Evolutionary conservation across 805 yeast genomes (phyloP).

Genomic region (Candida stauntonica): DNA sequence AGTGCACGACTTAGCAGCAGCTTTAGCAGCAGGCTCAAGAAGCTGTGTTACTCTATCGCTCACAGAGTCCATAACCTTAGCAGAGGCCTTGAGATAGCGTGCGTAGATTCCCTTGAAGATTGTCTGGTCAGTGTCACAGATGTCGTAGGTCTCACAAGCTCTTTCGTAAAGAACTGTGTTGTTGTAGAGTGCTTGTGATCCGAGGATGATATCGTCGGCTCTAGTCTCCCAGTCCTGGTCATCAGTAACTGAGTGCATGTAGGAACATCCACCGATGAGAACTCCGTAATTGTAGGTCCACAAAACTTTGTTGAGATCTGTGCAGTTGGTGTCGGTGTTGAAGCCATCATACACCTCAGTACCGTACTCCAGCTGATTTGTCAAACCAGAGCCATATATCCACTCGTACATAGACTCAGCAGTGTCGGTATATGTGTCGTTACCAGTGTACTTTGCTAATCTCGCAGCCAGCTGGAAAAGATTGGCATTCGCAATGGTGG

Average conservation of each 20-base stretch:
- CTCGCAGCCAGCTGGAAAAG: slow-evolving; percentile 61
- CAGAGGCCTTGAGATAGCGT: slow-evolving; percentile 68
- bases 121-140: slow-evolving; percentile 82
- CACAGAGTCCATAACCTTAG: slow-evolving; percentile 59
- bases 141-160: slow-evolving; percentile 65
- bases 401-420: slow-evolving; percentile 57
- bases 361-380: slow-evolving; percentile 32
- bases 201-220: slow-evolving; percentile 17
- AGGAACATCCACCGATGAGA: slow-evolving; percentile 69
- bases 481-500: slow-evolving; percentile 62
- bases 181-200: slow-evolving; percentile 33
- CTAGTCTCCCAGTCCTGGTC: slow-evolving; percentile 51
- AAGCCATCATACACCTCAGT: slow-evolving; percentile 71
- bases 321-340: slow-evolving; percentile 53
- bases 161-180: slow-evolving; percentile 67
- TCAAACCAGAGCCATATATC: slow-evolving; percentile 46
- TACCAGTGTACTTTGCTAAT: slow-evolving; percentile 53
- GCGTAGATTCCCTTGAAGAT: slow-evolving; percentile 83
- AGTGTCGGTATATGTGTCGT: slow-evolving; percentile 44
- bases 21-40: slow-evolving; percentile 50
- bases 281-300: slow-evolving; percentile 89
- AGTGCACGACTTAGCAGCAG: slow-evolving; percentile 78
- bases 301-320: slow-evolving; percentile 47
- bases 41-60: slow-evolving; percentile 29
- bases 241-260: slow-evolving; percentile 60